Evolutionary conservation across 331 rosid genomes (phyloP).

Genomic region (Quercus lobata): DNA sequence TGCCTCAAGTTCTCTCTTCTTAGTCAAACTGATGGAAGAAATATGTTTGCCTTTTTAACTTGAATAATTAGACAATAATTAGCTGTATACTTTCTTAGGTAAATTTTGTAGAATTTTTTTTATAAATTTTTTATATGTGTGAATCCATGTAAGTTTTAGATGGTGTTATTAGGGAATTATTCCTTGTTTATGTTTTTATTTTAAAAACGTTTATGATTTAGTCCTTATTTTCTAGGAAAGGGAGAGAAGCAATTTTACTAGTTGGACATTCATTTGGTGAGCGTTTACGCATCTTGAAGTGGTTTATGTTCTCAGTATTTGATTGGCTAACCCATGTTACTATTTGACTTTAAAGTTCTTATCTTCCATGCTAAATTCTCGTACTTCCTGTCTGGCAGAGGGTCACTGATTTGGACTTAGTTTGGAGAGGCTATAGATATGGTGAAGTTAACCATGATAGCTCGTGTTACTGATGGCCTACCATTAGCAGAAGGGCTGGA

Average conservation of each 20-base stretch:
- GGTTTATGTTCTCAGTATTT: neutral
- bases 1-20: no score
- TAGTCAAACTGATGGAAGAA: no score
- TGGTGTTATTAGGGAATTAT: no score
- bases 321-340: neutral
- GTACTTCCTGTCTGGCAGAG: neutral
- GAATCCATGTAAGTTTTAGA: no score
- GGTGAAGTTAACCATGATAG: constrained; percentile 98
- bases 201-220: no score
- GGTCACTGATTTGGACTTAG: neutral
- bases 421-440: constrained; percentile 28
- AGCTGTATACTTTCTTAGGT: no score
- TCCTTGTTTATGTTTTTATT: no score
- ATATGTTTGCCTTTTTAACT: no score
- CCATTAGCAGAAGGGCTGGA: constrained; percentile 93
- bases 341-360: neutral
- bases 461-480: constrained; percentile 97
- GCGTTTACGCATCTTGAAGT: neutral
- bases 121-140: no score
- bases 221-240: neutral
- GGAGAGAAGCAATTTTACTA: neutral
- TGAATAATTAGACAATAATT: no score
- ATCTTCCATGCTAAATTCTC: neutral
- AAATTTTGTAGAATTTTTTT: no score
- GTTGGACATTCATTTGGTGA: neutral